Base-by-base conservation (phyloP, 208 protist genomes). In the Porcisia deanei region DNA sequence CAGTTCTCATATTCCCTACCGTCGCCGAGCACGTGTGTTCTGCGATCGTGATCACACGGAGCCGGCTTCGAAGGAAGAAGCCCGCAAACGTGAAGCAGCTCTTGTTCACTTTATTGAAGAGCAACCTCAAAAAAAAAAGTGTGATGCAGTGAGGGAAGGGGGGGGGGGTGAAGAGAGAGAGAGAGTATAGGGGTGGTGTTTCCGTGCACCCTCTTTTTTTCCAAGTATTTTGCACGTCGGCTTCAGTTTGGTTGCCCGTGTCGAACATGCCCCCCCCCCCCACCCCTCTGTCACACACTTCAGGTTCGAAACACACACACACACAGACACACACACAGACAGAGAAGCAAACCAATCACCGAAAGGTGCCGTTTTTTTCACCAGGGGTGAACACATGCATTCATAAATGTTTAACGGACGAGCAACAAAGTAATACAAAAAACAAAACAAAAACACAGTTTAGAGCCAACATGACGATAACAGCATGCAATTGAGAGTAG, bases 311-410 rank as follows among this genome's bases (percentile, higher is more conserved):
- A n/a, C 55, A 59, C 55, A 10, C 55, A n/a, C 22, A n/a, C n/a
- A 67, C 16, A 67, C 14, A 52, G 16, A 74, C 57, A n/a, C 20
- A 68, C 54, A 66, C 57, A 70, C n/a, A 67, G 70, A 43, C 22
- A 70, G n/a, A 64, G 64, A 4, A 81, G 10, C 7, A 54, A 52
- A 39, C 2, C 0, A 55, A 60, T 22, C 9, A 80, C 47, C 47
- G 8, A 12, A 52, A 52, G 47, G 47, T 1, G 47, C 47, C 47
- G 47, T 52, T 12, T 61, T 20, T 45, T 12, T 6, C 45, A 7
- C 25, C 10, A 30, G 30, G 30, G 30, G 30, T 30, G 22, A 49
- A 30, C 6, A 67, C 4, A 41, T 14, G 45, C 5, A 22, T 52
- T 14, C 10, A 52, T 52, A 49, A 49, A 34, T 20, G 0, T 25